Evolutionary conservation across 441 rosid species (phyloP), one percentile per base, ranked within the genome.

Genomic region (Theobroma grandiflorum): DNA sequence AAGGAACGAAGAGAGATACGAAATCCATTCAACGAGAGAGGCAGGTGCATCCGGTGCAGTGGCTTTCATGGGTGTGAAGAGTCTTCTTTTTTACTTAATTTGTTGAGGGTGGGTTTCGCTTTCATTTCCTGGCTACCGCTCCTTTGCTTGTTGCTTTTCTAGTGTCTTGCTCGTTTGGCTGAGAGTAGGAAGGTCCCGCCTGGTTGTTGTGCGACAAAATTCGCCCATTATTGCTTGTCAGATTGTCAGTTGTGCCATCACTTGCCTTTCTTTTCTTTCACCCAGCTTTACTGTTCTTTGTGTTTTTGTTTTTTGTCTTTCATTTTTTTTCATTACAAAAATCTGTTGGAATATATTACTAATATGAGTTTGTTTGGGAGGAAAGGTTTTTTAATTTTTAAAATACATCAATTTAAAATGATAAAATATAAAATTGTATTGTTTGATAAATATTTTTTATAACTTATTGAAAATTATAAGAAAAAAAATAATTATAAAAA

Each of bases 1-100:
- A 87, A 10, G 89, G 91, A 22, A 84, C 67, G 74, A 84, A 87
- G 74, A 87, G 76, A 52, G 86, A 82, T 53, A 87, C 78, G 66
- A 87, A 86, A 84, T 86, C 92, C 92, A 87, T 89, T 70, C 8
- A 42, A 45, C 65, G 74, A 70, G 35, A 35, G 16, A 33, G 42
- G 42, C 18, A 14, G 47, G 35, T 55, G 49, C 8, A 40, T 42
- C 15, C 9, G 47, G 12, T 50, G 69, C 38, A 18, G 20, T 4
- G 37, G 79, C 35, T 64, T 49, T 77, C 26, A 67, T 14, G 74
- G 40, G 64, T 18, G 33, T 40, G 50, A 65, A 53, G 74, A 77
- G 73, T 53, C 72, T 76, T 76, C 66, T 8, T 77, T 18, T 22
- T 77, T 58, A 38, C 22, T 74, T 61, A 1, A 20, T 9, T 15